Conservation (phyloP, 352 stramenopile genomes). For the Phytopythium ostracodes region DNA sequence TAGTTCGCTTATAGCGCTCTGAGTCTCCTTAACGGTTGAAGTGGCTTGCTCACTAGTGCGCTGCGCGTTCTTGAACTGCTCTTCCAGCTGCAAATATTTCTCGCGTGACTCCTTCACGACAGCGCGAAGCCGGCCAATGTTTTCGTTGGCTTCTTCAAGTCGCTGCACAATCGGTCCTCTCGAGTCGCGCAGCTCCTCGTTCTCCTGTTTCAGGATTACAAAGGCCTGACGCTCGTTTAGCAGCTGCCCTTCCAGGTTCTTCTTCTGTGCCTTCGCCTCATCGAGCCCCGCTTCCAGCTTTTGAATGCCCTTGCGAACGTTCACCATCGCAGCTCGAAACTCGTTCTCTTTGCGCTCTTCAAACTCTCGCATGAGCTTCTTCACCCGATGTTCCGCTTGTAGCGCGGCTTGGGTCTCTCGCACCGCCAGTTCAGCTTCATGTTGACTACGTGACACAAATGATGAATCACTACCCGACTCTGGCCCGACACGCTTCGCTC, state of each 20-base stretch:
- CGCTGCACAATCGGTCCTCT: conserved; percentile 46
- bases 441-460: conserved; percentile 42
- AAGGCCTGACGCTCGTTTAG: conserved; percentile 46
- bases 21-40: neutral
- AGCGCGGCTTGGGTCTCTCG: conserved; percentile 50
- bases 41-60: conserved; percentile 15
- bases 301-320: conserved; percentile 66
- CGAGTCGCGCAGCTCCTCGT: conserved; percentile 40
- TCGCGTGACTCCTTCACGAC: conserved; percentile 41
- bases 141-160: conserved; percentile 66
- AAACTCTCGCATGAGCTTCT: conserved; percentile 56
- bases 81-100: conserved; percentile 27
- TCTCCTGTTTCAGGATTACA: conserved; percentile 46
- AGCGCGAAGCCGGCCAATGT: conserved; percentile 50
- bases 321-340: conserved; percentile 65
- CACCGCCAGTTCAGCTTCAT: conserved; percentile 49
- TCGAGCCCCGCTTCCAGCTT: conserved; percentile 57
- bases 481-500: conserved; percentile 8
- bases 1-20: conserved; percentile 1
- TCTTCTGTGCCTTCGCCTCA: conserved; percentile 40
- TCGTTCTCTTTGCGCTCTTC: conserved; percentile 62
- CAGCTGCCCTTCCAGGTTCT: conserved; percentile 47
- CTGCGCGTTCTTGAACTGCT: conserved; percentile 19
- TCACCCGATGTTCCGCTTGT: conserved; percentile 40
- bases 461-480: conserved; percentile 6